Conservation (phyloP, 73 alveolate genomes). For the Blepharisma stoltei region DNA sequence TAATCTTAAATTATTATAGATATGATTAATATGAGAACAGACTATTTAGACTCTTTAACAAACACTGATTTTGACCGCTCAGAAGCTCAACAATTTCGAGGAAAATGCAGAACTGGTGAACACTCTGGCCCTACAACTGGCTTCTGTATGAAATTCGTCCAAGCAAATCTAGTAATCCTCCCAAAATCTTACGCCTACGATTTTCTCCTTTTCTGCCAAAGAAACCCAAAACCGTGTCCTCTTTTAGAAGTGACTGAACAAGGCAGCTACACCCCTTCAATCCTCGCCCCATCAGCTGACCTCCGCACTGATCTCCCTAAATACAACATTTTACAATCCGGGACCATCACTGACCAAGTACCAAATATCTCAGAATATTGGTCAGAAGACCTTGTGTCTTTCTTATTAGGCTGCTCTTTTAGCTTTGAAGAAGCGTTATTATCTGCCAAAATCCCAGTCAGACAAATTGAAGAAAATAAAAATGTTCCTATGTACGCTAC, state of each 20-base stretch:
- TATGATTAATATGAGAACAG: no score
- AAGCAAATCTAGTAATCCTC: conserved; percentile 68
- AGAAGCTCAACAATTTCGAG: conserved; percentile 42
- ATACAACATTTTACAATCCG: conserved; percentile 57
- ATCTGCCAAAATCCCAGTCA: conserved; percentile 34
- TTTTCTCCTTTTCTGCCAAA: conserved; percentile 51
- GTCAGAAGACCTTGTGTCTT: conserved; percentile 48
- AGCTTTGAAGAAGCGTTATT: conserved; percentile 60
- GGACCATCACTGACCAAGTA: conserved; percentile 31
- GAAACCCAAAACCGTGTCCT: conserved; percentile 75
- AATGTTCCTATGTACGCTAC: conserved; percentile 76
- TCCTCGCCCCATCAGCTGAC: conserved; percentile 51
- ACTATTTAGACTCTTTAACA: no score
- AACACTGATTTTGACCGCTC: no score
- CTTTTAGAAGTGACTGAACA: conserved; percentile 55
- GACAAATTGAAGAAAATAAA: conserved; percentile 52
- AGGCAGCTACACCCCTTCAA: conserved; percentile 31
- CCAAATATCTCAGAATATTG: conserved; percentile 22
- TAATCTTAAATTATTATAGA: no score
- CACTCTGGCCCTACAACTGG: conserved; percentile 41
- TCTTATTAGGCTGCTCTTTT: conserved; percentile 73
- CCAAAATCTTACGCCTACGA: conserved; percentile 52
- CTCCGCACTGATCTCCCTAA: conserved; percentile 65
- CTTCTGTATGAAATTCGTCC: conserved; percentile 40
- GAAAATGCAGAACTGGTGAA: conserved; percentile 34